Evolutionary conservation across 108 stramenopile species (phyloP), one percentile per base, ranked within the genome.

Genomic region (Epithemia pelagica): DNA sequence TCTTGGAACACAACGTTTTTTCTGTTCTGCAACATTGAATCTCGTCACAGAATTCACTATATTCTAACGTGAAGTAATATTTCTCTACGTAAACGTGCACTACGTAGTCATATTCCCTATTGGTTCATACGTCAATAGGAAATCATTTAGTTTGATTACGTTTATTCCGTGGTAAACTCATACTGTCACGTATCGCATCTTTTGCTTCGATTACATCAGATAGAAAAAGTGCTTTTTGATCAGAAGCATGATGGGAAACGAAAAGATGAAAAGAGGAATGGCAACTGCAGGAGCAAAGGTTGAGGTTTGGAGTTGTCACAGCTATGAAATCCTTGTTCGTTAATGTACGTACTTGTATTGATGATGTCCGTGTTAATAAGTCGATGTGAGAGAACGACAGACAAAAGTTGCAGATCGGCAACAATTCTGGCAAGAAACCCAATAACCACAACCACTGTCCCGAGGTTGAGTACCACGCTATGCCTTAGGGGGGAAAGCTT

Each of bases 301-400:
- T 46, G 37, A 15, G 37, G 15, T 46, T 46, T 10, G 10, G 10
- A n/a, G n/a, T n/a, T n/a, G n/a, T n/a, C n/a, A n/a, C n/a, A n/a
- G n/a, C n/a, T n/a, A n/a, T n/a, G n/a, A n/a, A n/a, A n/a, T n/a
- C n/a, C n/a, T n/a, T n/a, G n/a, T n/a, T n/a, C n/a, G 15, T 46
- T 46, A 15, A 46, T 10, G 15, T 46, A 46, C 37, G 5, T 46
- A 46, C 37, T 46, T 46, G 83, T 77, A 60, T 85, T 87, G 62
- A 91, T 81, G 66, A 91, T 82, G 57, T 91, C 90, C 18, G 78
- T 72, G 55, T 84, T 78, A 71, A 84, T 80, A 22, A 80, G 58
- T 25, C 74, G 71, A 32, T 83, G 80, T 5, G 83, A 77, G 23
- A 80, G 62, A 25, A 78, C 83, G 33, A 91, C 66, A 21, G 76